Evolutionary conservation across 2,329 filamentous ascomycete genomes (phyloP).

Genomic region (Blumeria graminis): DNA sequence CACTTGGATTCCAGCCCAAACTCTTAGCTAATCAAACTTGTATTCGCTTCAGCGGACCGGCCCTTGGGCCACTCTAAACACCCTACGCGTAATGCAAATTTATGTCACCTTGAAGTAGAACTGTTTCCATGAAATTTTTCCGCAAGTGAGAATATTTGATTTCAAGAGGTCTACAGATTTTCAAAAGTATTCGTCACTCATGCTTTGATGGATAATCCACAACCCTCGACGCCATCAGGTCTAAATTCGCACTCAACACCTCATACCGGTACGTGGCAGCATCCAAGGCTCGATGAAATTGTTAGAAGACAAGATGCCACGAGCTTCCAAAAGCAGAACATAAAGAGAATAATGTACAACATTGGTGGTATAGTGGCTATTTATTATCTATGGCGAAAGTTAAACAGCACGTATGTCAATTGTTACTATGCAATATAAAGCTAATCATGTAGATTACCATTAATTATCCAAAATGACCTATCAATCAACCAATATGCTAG

Average conservation of each 20-base stretch:
- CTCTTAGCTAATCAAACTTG: background rate
- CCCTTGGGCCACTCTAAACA: too few species aligned
- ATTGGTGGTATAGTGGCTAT: slow-evolving; percentile 26
- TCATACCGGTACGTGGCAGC: slow-evolving; percentile 57
- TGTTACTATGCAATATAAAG: background rate
- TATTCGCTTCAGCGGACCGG: too few species aligned
- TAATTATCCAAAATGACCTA: slow-evolving; percentile 7
- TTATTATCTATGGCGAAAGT: slow-evolving; percentile 20
- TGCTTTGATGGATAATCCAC: slow-evolving; percentile 3
- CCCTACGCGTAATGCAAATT: too few species aligned
- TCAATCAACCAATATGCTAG: slow-evolving; percentile 9
- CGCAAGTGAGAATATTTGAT: too few species aligned
- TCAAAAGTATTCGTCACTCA: too few species aligned
- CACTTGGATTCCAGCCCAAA: too few species aligned
- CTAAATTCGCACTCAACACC: slow-evolving; percentile 11
- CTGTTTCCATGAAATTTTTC: too few species aligned
- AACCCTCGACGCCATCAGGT: slow-evolving; percentile 10
- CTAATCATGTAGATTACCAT: slow-evolving; percentile 10
- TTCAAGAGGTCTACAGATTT: too few species aligned
- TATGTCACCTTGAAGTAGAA: too few species aligned
- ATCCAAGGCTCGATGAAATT: slow-evolving; percentile 76
- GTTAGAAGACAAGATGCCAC: slow-evolving; percentile 53
- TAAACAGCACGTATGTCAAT: slow-evolving; percentile 11
- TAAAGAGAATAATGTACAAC: slow-evolving; percentile 48
- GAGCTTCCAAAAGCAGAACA: slow-evolving; percentile 55